Evolutionary conservation across 306 rosid species (phyloP), one percentile per base, ranked within the genome.

Genomic region (Fragaria iinumae): DNA sequence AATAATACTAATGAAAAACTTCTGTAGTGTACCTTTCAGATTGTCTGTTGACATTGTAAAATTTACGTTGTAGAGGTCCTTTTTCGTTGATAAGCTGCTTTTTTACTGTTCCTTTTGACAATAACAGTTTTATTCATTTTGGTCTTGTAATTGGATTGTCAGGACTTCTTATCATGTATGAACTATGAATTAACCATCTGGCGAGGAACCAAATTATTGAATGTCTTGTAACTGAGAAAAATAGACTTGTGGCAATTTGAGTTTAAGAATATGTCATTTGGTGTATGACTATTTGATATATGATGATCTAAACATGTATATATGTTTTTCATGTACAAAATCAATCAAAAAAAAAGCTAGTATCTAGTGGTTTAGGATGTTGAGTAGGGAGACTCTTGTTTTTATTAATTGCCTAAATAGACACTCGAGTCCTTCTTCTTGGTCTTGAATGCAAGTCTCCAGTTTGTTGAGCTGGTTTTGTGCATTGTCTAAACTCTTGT

Each of bases 361-460:
- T 21, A 47, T 45, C 59, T 77, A 76, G 75, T 80, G 34, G 84
- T 48, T 76, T 73, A 72, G 76, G 57, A 84, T 71, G 69, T 84
- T 84, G 77, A 84, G 87, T 45, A 84, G 29, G 41, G 80, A 80
- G 21, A 80, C 87, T 77, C 87, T 84, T 25, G 73, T 77, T 73
- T 80, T 80, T 18, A 84, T 73, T 9, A 84, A 32, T 47, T 53
- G 79, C 77, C 87, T 67, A 52, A 38, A 38, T 38, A 38, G 41
- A 6, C 41, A 23, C 44, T 82, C 83, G 1, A 82, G 65, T 36
- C 62, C 78, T 39, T 55, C 79, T 63, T 82, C 84, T 2, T 82
- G 68, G 20, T 79, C 84, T 62, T 64, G 73, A 77, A 85, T 73
- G 82, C 83, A 69, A 36, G 73, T 52, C 32, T 81, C 76, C 20